phyloP scores from a whole-genome alignment of 2,329 filamentous ascomycete species.

The Gaeumannomyces sp. region DNA sequence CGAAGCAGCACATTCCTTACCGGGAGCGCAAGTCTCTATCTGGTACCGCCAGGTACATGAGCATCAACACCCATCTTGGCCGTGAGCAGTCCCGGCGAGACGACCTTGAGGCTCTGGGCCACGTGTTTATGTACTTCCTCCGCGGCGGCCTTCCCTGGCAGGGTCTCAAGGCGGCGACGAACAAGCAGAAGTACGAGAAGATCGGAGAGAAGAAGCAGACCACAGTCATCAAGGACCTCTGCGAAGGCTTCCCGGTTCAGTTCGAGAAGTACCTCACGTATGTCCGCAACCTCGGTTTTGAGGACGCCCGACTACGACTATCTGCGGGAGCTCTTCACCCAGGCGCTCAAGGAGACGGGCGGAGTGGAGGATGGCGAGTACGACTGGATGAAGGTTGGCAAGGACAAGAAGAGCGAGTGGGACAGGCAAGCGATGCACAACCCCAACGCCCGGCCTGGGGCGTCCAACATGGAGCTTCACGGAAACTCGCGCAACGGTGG shows the following conservation, averaged over 20 bases:
- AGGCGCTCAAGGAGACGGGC: conserved; percentile 73
- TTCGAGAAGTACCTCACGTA: conserved; percentile 98
- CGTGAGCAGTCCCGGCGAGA: conserved; percentile 94
- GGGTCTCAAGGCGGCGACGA: conserved; percentile 65
- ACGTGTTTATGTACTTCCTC: conserved; percentile 71
- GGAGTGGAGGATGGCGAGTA: conserved; percentile 98
- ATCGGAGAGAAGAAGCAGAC: conserved; percentile 99
- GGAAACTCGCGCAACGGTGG: conserved; percentile 61
- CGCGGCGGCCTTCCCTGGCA: conserved; percentile 68
- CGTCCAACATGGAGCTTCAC: conserved; percentile 80
- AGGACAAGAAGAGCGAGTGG: conserved; percentile 71
- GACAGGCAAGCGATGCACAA: conserved; percentile 68
- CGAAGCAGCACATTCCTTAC: conserved; percentile 98
- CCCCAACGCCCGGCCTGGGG: conserved; percentile 70
- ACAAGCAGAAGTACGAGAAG: conserved; percentile 99
- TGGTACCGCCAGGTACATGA: conserved; percentile 97
- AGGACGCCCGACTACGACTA: conserved; percentile 99
- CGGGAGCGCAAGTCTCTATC: conserved; percentile 94
- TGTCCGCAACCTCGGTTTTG: conserved; percentile 94
- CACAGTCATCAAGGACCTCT: conserved; percentile 92
- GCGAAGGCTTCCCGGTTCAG: conserved; percentile 92
- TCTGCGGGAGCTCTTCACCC: conserved; percentile 86
- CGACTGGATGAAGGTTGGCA: conserved; percentile 98
- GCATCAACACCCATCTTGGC: conserved; percentile 97
- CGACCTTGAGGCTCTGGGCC: conserved; percentile 81